Percentiles rank a stretch among this genome's conserved stretches.
Conservation (phyloP, 108 stramenopile species). For the Fistulifera pelliculosa region DNA sequence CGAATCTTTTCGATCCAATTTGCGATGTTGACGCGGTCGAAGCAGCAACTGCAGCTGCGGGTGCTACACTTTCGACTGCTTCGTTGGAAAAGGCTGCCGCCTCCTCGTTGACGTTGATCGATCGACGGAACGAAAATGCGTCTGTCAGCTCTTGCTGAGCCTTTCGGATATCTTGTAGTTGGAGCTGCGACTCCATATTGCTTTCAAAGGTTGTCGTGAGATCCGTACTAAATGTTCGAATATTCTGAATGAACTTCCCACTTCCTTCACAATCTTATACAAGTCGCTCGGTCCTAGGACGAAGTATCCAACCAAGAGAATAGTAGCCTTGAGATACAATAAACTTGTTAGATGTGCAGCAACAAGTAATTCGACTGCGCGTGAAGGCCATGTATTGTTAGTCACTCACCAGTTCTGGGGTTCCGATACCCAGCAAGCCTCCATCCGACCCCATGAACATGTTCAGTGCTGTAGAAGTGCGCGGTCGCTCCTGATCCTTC, state of each 20-base stretch:
- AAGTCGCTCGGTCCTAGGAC: constrained; percentile 80
- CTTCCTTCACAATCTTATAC: constrained; percentile 81
- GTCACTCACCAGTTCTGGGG: constrained; percentile 68
- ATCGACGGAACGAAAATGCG: constrained; percentile 80
- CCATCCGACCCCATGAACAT: constrained; percentile 77
- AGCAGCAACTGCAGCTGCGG: constrained; percentile 5
- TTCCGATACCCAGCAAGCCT: constrained; percentile 74
- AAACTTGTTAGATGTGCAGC: constrained; percentile 1
- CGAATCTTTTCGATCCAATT: constrained; percentile 14
- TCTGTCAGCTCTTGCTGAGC: constrained; percentile 73
- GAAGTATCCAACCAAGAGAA: constrained; percentile 81
- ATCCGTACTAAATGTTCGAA: constrained; percentile 58
- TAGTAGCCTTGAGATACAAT: constrained; percentile 38
- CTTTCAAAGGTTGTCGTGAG: constrained; percentile 61
- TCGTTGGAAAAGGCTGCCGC: constrained; percentile 10
- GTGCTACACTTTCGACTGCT: constrained; percentile 13
- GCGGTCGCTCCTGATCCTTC: too few species aligned
- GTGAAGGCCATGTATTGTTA: background rate
- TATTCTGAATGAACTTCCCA: constrained; percentile 78
- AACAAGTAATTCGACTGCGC: background rate
- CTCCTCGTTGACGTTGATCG: constrained; percentile 71
- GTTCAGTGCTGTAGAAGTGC: constrained; percentile 19
- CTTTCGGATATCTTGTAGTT: constrained; percentile 74
- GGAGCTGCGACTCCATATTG: constrained; percentile 75
- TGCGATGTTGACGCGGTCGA: background rate